Base-by-base conservation (phyloP, 1,284 basidiomycete species). In the Pseudomicrostroma phylloplanum region DNA sequence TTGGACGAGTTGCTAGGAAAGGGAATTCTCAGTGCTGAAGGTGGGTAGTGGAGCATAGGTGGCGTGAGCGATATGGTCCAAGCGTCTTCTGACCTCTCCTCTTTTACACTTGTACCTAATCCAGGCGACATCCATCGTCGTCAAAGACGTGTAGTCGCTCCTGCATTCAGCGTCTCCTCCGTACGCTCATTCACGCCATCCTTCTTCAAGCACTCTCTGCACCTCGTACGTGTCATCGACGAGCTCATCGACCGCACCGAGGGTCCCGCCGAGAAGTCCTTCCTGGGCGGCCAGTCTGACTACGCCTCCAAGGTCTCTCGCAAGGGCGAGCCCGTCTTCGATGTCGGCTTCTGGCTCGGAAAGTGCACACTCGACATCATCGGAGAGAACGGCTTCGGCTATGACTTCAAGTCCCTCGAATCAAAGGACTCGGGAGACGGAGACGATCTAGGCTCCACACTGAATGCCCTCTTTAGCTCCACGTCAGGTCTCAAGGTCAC, bases 301-400 rank as follows among this genome's bases (percentile, higher is more conserved):
- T 43, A 21, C 11, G 17, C 21, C 30, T 25, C 59, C 21, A 21
- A 55, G 17, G 26, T n/a, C 15, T 54, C 19, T 17, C n/a, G 46
- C 41, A 42, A 60, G 21, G 51, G 39, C 36, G 60, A 55, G 30
- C 60, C 60, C 21, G 57, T 63, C 7, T 30, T 63, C 6, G 62
- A 63, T 36, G 30, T 62, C 2, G 25, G 25, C 23, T 41, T 21
- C 25, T 63, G 58, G 58, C 25, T 60, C 6, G 6, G 6, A 11
- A 56, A 57, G 36, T 12, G 62, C 15, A 71, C 71, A 1, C 67
- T 74, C 36, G 72, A 74, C 43, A 77, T 79, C 55, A 78, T 79
- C 53, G 77, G 77, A 36, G 68, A 71, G 49, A 66, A 72, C 2
- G 77, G 76, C 1, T 79, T 79, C 58, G 66, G 68, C 25, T 68